Evolutionary conservation across 2,329 filamentous ascomycete genomes (phyloP).

Genomic region (Stachybotrys elegans): DNA sequence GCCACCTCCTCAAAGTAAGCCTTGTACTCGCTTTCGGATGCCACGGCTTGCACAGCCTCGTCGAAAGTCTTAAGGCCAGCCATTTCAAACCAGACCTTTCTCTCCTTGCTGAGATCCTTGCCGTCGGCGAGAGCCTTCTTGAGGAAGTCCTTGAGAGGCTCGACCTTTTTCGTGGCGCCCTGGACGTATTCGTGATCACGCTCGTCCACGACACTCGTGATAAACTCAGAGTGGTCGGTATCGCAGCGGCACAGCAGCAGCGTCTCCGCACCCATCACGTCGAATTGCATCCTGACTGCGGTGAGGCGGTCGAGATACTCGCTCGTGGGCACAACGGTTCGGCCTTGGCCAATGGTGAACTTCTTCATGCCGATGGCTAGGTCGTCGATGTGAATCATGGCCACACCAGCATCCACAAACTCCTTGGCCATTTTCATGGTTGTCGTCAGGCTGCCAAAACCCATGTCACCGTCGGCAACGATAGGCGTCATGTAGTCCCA

Average conservation of each 20-base stretch:
- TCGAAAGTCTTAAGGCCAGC: slow-evolving; percentile 27
- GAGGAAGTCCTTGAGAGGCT: neutral
- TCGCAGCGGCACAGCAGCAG: slow-evolving; percentile 32
- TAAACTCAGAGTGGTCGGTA: slow-evolving; percentile 31
- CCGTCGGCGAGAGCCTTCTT: too few relatives aligned
- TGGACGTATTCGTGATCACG: slow-evolving; percentile 33
- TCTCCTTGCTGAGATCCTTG: slow-evolving; percentile 17
- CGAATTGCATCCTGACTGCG: slow-evolving; percentile 31
- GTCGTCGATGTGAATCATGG: slow-evolving; percentile 38
- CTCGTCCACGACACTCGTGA: slow-evolving; percentile 28
- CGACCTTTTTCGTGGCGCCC: slow-evolving; percentile 22
- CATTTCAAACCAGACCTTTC: slow-evolving; percentile 21
- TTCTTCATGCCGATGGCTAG: slow-evolving; percentile 38
- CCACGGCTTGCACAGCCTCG: slow-evolving; percentile 24
- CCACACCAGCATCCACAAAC: slow-evolving; percentile 35
- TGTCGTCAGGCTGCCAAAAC: slow-evolving; percentile 32
- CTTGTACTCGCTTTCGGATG: slow-evolving; percentile 18
- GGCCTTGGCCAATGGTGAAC: slow-evolving; percentile 33
- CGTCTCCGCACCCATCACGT: slow-evolving; percentile 34
- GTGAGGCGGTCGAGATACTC: slow-evolving; percentile 31
- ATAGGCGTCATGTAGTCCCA: slow-evolving; percentile 35
- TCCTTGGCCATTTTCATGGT: slow-evolving; percentile 33
- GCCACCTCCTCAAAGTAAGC: slow-evolving; percentile 13
- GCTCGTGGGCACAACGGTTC: slow-evolving; percentile 32
- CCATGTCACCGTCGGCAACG: slow-evolving; percentile 37